Conservation (phyloP, 345 rosid species). For the Reutealis trisperma region DNA sequence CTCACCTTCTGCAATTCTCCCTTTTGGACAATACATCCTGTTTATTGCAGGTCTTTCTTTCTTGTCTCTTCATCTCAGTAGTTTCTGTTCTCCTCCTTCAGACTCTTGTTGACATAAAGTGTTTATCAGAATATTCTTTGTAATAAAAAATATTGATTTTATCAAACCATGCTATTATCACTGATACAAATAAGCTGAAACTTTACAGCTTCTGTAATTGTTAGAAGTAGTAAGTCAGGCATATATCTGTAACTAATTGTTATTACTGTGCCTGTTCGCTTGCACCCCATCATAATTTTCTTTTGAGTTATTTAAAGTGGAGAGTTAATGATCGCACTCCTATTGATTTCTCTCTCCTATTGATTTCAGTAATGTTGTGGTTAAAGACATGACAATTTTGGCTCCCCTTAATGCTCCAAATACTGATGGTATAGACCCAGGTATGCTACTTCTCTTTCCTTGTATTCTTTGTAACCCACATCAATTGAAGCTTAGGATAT, state of each 20-base stretch:
- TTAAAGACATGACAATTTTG: constrained; percentile 79
- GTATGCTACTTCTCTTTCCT: constrained; percentile 31
- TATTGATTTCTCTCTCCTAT: constrained; percentile 23
- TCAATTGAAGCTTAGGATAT: background rate
- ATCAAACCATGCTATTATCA: background rate
- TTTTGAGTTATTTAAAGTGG: background rate
- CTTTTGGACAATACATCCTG: constrained; percentile 96
- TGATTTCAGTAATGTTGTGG: constrained; percentile 74
- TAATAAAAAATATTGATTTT: background rate
- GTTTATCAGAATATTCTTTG: background rate
- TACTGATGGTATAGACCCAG: constrained; percentile 98
- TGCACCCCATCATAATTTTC: background rate
- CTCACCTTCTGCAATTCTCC: constrained; percentile 87
- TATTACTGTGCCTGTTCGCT: background rate
- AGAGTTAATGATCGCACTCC: constrained; percentile 3
- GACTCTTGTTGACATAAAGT: background rate
- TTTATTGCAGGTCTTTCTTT: constrained; percentile 82
- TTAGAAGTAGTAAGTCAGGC: background rate
- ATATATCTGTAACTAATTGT: background rate
- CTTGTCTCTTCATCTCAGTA: background rate
- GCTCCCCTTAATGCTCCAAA: constrained; percentile 96
- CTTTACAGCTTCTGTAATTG: background rate
- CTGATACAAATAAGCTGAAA: background rate
- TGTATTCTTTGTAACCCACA: background rate
- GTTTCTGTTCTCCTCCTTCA: background rate